phyloP scores from a whole-genome alignment of 805 yeast species.

The Danielia oregonensis region DNA sequence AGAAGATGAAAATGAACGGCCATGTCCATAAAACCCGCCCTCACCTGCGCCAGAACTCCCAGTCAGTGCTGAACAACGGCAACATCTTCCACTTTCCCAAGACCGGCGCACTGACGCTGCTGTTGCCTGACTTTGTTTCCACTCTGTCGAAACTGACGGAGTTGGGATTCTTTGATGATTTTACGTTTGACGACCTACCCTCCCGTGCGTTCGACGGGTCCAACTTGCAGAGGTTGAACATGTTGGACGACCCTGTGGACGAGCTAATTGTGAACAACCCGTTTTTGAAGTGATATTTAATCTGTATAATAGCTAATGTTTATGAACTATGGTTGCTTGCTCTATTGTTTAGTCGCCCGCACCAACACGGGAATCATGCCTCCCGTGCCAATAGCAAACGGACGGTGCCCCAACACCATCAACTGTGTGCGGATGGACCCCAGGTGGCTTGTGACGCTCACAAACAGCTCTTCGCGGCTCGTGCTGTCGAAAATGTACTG shows the following conservation, averaged over 20 bases:
- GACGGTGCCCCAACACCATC: slow-evolving; percentile 44
- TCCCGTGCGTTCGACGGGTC: not conserved
- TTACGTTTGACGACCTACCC: not conserved
- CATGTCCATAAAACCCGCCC: slow-evolving; percentile 17
- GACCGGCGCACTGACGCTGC: not conserved
- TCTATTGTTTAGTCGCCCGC: slow-evolving; percentile 29
- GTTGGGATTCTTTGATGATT: slow-evolving; percentile 1
- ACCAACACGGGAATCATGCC: slow-evolving; percentile 56
- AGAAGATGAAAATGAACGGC: slow-evolving; percentile 12
- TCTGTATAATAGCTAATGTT: no score
- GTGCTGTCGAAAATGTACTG: slow-evolving; percentile 31
- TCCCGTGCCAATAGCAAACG: slow-evolving; percentile 49
- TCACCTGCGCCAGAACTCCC: slow-evolving; percentile 1
- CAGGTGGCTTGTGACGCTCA: slow-evolving; percentile 48
- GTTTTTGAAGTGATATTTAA: not conserved
- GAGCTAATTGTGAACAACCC: not conserved
- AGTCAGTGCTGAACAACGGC: slow-evolving; percentile 4
- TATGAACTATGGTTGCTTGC: no score
- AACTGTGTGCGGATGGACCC: slow-evolving; percentile 49
- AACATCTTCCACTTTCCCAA: slow-evolving; percentile 5
- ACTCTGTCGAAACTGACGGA: slow-evolving; percentile 1
- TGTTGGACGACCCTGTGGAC: not conserved
- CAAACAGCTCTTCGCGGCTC: slow-evolving; percentile 20
- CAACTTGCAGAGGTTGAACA: not conserved
- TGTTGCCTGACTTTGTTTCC: slow-evolving; percentile 2